Evolutionary conservation across 768 basidiomycete genomes (phyloP).

Genomic region (Fomitopsis serialis): DNA sequence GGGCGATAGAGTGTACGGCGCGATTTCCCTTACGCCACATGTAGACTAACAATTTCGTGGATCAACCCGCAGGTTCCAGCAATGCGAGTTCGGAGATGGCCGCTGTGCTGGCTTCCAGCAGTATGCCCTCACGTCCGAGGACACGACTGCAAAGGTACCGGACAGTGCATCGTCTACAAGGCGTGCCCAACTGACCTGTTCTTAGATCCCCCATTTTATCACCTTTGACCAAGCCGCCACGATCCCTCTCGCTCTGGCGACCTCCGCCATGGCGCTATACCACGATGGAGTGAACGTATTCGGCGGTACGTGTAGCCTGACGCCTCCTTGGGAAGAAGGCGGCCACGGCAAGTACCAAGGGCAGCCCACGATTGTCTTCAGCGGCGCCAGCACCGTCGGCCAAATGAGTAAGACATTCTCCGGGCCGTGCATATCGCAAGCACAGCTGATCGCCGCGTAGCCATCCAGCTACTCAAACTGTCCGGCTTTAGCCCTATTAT

Average conservation of each 20-base stretch:
- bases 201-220: conserved; percentile 31
- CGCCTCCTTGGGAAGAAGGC: conserved; percentile 13
- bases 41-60: not conserved
- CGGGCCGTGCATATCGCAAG: not conserved
- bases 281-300: not conserved
- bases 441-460: conserved; percentile 3
- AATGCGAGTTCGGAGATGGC: conserved; percentile 1
- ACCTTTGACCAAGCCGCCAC: conserved; percentile 36
- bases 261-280: conserved; percentile 34
- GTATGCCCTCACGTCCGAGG: conserved; percentile 21
- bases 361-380: conserved; percentile 16
- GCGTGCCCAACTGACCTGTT: not conserved
- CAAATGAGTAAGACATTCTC: conserved; percentile 10
- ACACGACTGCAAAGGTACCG: conserved; percentile 20
- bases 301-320: not conserved
- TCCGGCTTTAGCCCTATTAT: conserved; percentile 24
- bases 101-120: conserved; percentile 22
- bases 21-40: not conserved
- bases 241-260: conserved; percentile 33
- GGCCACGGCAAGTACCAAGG: conserved; percentile 11
- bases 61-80: not conserved
- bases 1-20: conserved; percentile 33
- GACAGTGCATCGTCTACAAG: not conserved
- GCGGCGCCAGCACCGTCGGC: conserved; percentile 18
- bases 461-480: conserved; percentile 18